Conservation (phyloP, 2,329 filamentous ascomycete species). For the Neofusicoccum cordaticola region DNA sequence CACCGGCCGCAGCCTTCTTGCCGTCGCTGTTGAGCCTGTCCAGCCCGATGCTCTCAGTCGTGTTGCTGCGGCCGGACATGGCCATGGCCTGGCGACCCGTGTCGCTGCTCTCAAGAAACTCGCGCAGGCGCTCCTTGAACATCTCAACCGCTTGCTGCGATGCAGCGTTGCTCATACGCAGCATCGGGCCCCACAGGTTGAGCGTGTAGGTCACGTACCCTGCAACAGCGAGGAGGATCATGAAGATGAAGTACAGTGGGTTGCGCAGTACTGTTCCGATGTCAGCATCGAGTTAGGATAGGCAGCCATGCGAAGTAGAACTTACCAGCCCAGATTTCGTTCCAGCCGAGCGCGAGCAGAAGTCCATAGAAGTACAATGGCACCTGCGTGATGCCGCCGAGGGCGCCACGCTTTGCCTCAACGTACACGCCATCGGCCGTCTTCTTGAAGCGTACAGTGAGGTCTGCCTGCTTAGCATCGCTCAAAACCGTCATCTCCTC, state of each 20-base stretch:
- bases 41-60: conserved; percentile 9
- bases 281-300: not conserved
- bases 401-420: conserved; percentile 93
- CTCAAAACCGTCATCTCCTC: conserved; percentile 95
- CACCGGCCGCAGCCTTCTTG: not conserved
- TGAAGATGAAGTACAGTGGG: conserved; percentile 85
- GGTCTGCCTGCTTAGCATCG: conserved; percentile 84
- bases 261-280: conserved; percentile 74
- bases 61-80: conserved; percentile 47
- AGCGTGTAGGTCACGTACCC: conserved; percentile 90
- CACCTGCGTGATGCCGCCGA: conserved; percentile 90
- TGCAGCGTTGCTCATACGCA: conserved; percentile 91
- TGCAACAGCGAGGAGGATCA: conserved; percentile 71
- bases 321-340: conserved; percentile 92
- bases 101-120: conserved; percentile 86
- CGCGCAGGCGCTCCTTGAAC: conserved; percentile 83
- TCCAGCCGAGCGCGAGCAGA: conserved; percentile 92
- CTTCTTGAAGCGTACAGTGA: conserved; percentile 96
- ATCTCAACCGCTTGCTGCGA: conserved; percentile 83
- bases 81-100: conserved; percentile 78
- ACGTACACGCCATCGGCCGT: conserved; percentile 96
- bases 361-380: conserved; percentile 93
- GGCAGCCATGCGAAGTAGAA: conserved; percentile 17
- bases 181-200: conserved; percentile 92
- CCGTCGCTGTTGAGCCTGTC: conserved; percentile 4